phyloP scores from a whole-genome alignment of 2,329 filamentous ascomycete species.

The Nothopassalora personata region DNA sequence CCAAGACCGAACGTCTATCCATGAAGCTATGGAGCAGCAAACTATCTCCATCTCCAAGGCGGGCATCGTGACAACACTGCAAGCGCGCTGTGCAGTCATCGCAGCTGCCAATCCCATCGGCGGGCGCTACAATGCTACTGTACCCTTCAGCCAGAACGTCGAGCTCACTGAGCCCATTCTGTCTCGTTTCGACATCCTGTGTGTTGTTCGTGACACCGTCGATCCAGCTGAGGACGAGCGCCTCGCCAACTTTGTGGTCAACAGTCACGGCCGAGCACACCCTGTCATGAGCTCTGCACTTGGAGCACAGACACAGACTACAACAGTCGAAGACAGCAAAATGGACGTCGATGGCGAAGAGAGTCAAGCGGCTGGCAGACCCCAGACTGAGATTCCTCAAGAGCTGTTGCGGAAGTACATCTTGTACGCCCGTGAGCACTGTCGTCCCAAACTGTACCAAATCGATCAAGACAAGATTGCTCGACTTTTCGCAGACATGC shows the following conservation, averaged over 20 bases:
- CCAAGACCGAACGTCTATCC: conserved; percentile 93
- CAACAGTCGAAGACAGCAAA: conserved; percentile 44
- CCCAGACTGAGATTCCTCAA: conserved; percentile 74
- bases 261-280: conserved; percentile 87
- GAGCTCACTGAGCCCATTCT: conserved; percentile 95
- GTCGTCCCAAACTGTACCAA: conserved; percentile 87
- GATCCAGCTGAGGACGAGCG: conserved; percentile 89
- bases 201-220: conserved; percentile 91
- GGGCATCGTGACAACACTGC: conserved; percentile 93
- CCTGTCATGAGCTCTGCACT: conserved; percentile 46
- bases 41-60: conserved; percentile 99
- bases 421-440: conserved; percentile 84
- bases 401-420: conserved; percentile 94
- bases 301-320: conserved; percentile 29
- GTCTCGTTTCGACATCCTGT: conserved; percentile 96
- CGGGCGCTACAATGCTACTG: conserved; percentile 92
- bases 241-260: conserved; percentile 88
- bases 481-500: conserved; percentile 91
- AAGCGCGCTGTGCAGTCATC: conserved; percentile 92
- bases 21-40: conserved; percentile 99
- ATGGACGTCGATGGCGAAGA: conserved; percentile 56
- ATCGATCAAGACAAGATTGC: conserved; percentile 98
- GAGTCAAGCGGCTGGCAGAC: conserved; percentile 41
- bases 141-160: conserved; percentile 93
- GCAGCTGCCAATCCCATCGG: conserved; percentile 95